Percentiles rank a stretch among this genome's conserved stretches.
Evolutionary conservation across 2,329 filamentous ascomycete genomes (phyloP).

Genomic region (Raffaelea deltoideospora): DNA sequence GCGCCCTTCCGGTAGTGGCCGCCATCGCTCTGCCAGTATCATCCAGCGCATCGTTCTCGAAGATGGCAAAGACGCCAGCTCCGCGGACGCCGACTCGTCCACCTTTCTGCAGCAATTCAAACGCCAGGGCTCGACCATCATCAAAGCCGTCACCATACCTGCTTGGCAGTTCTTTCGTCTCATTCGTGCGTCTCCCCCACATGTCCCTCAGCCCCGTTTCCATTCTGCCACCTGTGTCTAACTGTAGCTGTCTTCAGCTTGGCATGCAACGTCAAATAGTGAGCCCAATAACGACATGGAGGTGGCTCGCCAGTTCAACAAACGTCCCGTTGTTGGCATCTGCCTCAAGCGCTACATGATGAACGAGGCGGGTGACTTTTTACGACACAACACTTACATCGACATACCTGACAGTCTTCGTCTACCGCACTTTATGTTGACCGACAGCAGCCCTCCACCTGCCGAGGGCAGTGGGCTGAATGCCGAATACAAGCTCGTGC

Average conservation of each 20-base stretch:
- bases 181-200: conserved; percentile 58
- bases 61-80: conserved; percentile 26
- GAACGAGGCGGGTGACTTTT: conserved; percentile 50
- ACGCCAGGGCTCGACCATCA: conserved; percentile 32
- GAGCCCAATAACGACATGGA: conserved; percentile 54
- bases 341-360: conserved; percentile 84
- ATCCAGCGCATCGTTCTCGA: conserved; percentile 45
- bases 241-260: conserved; percentile 42
- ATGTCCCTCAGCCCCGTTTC: background rate
- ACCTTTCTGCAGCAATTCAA: conserved; percentile 27
- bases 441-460: conserved; percentile 56
- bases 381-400: conserved; percentile 65
- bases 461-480: conserved; percentile 47
- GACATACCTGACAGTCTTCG: conserved; percentile 76
- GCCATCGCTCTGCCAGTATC: conserved; percentile 40
- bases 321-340: conserved; percentile 76
- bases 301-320: conserved; percentile 76
- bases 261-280: conserved; percentile 53
- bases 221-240: too few species aligned
- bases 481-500: conserved; percentile 81
- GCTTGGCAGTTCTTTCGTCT: conserved; percentile 96
- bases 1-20: conserved; percentile 17
- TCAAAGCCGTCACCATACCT: conserved; percentile 82
- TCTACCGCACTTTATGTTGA: conserved; percentile 73
- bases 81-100: conserved; percentile 24